A percentile compares a stretch with the other conserved stretches of the same genome.
Evolutionary conservation across 441 rosid genomes (phyloP).

Genomic region (Gossypium schwendimanii): DNA sequence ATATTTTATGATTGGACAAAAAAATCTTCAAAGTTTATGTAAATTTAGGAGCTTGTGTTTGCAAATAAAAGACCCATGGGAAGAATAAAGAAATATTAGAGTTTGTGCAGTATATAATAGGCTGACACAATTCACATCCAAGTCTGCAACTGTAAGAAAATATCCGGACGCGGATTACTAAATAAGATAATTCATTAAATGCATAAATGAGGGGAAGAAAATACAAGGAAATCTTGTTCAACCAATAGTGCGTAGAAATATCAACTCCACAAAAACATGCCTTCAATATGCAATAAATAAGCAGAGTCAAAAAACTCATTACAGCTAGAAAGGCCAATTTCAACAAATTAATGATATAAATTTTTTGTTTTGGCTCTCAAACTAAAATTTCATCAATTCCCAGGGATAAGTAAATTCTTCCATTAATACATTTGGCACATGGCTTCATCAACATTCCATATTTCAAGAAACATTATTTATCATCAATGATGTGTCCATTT

Average conservation of each 20-base stretch:
- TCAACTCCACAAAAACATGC: neutral
- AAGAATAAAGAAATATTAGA: neutral
- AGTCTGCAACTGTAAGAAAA: neutral
- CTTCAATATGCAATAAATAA: neutral
- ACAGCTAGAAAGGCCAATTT: neutral
- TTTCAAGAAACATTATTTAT: neutral
- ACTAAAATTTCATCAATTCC: neutral
- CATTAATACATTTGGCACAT: constrained; percentile 3
- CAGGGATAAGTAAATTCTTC: neutral
- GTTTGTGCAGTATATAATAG: neutral
- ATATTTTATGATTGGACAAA: constrained; percentile 1
- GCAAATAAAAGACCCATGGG: neutral
- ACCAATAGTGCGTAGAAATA: neutral
- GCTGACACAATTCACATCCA: neutral
- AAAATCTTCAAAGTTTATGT: neutral
- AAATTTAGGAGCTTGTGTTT: neutral
- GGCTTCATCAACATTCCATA: neutral
- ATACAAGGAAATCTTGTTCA: neutral
- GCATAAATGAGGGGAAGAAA: neutral
- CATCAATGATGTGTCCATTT: neutral
- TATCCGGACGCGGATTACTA: neutral
- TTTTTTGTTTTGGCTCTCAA: neutral
- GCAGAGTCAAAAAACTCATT: neutral
- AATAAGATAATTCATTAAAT: neutral
- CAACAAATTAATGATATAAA: neutral